Evolutionary conservation across 345 rosid species (phyloP).

Genomic region (Cardamine chenopodiifolia): DNA sequence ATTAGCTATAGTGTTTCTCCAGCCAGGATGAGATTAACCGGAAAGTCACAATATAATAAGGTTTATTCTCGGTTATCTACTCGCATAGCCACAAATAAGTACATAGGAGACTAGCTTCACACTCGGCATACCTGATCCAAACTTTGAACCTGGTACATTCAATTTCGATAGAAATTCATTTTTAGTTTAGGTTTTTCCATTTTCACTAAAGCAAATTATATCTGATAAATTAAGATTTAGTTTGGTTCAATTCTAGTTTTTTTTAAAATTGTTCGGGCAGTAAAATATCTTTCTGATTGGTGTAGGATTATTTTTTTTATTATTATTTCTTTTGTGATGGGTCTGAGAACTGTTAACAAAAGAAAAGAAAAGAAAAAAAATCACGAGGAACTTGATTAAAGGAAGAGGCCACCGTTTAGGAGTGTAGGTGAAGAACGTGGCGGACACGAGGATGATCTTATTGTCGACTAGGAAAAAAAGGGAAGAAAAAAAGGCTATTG

Average conservation of each 20-base stretch:
- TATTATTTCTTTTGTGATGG: too few species aligned
- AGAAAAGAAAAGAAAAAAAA: too few species aligned
- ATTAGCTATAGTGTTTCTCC: neutral
- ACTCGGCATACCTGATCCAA: too few species aligned
- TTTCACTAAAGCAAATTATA: too few species aligned
- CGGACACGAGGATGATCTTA: conserved; percentile 10
- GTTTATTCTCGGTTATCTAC: neutral
- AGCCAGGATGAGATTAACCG: neutral
- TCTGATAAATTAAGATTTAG: too few species aligned
- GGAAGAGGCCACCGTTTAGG: neutral
- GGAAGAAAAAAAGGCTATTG: neutral
- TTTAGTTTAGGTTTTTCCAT: too few species aligned
- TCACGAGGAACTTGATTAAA: neutral
- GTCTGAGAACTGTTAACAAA: too few species aligned
- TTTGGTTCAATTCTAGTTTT: too few species aligned
- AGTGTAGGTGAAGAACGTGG: conserved; percentile 18
- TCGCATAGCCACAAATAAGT: neutral
- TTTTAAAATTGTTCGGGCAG: too few species aligned
- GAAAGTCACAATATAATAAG: neutral
- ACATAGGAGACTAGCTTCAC: neutral
- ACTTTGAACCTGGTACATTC: neutral
- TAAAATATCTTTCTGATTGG: too few species aligned
- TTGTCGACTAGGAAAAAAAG: neutral
- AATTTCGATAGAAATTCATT: too few species aligned
- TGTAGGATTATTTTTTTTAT: too few species aligned